These are phyloP conservation scores for Athelia psychrophila DNA, from an alignment of 1,284 basidiomycete genomes.

Conservation along the genomic window DNA sequence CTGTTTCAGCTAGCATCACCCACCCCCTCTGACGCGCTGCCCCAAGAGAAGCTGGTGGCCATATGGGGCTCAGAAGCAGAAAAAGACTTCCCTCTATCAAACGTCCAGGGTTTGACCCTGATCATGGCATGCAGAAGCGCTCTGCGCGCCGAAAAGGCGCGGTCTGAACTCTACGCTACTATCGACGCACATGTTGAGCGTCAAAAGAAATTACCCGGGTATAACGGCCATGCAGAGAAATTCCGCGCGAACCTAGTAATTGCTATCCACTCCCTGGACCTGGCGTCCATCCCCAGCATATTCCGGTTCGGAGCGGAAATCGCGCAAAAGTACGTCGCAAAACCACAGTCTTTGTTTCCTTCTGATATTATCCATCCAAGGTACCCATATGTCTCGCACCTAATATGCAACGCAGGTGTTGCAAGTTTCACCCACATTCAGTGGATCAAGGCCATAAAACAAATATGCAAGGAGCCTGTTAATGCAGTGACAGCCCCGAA, in stretches of 20 bases:
- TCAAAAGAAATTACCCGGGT: slow-evolving; percentile 29
- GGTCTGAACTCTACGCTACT: slow-evolving; percentile 45
- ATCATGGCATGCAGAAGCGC: slow-evolving; percentile 81
- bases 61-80: background rate
- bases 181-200: slow-evolving; percentile 52
- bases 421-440: slow-evolving; percentile 62
- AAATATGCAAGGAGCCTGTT: slow-evolving; percentile 49
- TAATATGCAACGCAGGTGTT: slow-evolving; percentile 83
- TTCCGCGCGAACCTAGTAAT: slow-evolving; percentile 66
- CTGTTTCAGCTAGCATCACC: slow-evolving; percentile 63
- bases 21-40: slow-evolving; percentile 46
- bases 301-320: slow-evolving; percentile 63
- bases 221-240: slow-evolving; percentile 47
- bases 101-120: slow-evolving; percentile 55
- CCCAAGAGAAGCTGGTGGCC: slow-evolving; percentile 29
- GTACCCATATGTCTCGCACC: slow-evolving; percentile 79
- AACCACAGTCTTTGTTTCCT: background rate
- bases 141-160: slow-evolving; percentile 63
- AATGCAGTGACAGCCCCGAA: slow-evolving; percentile 53
- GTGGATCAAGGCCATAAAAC: slow-evolving; percentile 46
- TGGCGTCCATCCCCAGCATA: slow-evolving; percentile 61
- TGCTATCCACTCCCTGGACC: slow-evolving; percentile 62
- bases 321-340: slow-evolving; percentile 39
- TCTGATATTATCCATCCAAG: slow-evolving; percentile 37
- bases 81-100: slow-evolving; percentile 30